Evolutionary conservation across 2,329 filamentous ascomycete species (phyloP), one percentile per base, ranked within the genome.

Genomic region (Thielaviopsis ethacetica): DNA sequence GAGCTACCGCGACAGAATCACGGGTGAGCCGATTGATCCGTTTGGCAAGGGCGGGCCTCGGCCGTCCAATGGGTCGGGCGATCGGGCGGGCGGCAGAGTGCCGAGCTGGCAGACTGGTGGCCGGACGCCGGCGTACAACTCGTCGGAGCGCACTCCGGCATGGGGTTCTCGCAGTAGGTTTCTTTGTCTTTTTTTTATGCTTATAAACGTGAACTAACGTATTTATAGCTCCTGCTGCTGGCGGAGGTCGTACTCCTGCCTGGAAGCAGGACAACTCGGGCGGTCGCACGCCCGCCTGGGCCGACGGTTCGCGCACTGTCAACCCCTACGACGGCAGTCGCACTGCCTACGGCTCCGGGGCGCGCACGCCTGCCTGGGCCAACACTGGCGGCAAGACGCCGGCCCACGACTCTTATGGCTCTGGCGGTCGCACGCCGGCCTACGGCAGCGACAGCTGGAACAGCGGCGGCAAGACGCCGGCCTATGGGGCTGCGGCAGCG

Each of bases 1-100:
- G n/a, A 81, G 81, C 24, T 86, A 94, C 72, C 91, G 91, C 70
- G 91, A 98, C 75, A 87, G 81, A 62, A 72, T 85, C 59, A 91
- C 86, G 3, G 91, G 90, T 53, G 81, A 84, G 59, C 80, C 79
- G n/a, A 85, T 95, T 62, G 85, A 91, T 64, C 82, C 88, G 60
- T 80, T 80, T 60, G 71, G 72, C 56, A 72, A 72, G 58, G 75
- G 76, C 21, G 70, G 72, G 61, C 55, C 55, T 44, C 67, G 69
- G 61, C 52, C 58, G 6, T 34, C 34, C 58, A 66, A 67, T 65
- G 76, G 73, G 47, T 76, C 70, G 62, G 76, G 73, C 63, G 74
- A 73, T 38, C 70, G 70, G 65, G 72, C 65, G 67, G 72, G 65
- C 68, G 73, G 66, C 65, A 76, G 71, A 62, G 71, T 69, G 61